Percentiles rank a stretch among this genome's conserved stretches.
Conservation (phyloP, 163 green algal species). For the Scenedesmus sp. region DNA sequence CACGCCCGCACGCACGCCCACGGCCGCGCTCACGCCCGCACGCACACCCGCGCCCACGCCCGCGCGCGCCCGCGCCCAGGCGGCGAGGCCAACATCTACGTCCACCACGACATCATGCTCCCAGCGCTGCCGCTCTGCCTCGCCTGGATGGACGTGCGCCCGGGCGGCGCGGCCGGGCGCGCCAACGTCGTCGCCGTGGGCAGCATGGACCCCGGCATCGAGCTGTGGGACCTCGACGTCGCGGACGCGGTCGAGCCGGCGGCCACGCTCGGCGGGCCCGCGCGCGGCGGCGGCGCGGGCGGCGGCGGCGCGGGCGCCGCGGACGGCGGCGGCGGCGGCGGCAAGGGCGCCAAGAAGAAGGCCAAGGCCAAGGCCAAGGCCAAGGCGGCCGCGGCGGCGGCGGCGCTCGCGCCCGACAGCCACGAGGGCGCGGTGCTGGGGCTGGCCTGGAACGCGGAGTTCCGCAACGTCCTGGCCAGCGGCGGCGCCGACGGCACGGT, state of each 20-base stretch:
- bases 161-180: conserved; percentile 1
- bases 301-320: conserved; percentile 51
- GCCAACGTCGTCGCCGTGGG: conserved; percentile 84
- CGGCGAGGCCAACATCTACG: conserved; percentile 89
- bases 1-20: background rate
- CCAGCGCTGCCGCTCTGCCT: conserved; percentile 92
- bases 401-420: conserved; percentile 73
- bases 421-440: conserved; percentile 91
- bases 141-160: conserved; percentile 80
- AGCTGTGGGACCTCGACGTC: conserved; percentile 97
- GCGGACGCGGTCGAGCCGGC: conserved; percentile 90
- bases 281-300: conserved; percentile 32
- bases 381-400: conserved; percentile 45
- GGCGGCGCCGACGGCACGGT: conserved; percentile 87
- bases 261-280: conserved; percentile 71
- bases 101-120: conserved; percentile 97
- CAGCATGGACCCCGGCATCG: conserved; percentile 93
- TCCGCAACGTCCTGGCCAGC: conserved; percentile 93
- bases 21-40: background rate
- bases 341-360: conserved; percentile 78
- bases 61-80: conserved; percentile 26
- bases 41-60: too few relatives aligned
- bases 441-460: conserved; percentile 90
- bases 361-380: conserved; percentile 57
- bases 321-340: conserved; percentile 41